Conservation (phyloP, 148 eudicot species). For the Vaccinium vitisidaea region DNA sequence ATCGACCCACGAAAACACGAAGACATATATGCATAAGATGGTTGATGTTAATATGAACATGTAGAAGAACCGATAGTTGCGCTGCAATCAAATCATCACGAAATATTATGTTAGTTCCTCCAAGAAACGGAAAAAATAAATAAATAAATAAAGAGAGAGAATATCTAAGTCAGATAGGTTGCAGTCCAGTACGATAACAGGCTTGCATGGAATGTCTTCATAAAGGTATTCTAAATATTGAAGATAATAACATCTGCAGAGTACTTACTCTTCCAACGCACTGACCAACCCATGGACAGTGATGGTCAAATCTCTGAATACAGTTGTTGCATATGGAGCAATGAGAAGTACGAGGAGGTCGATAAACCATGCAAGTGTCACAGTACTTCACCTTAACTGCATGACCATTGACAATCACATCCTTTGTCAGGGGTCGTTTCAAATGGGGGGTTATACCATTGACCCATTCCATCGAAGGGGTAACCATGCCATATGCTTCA, state of each 20-base stretch:
- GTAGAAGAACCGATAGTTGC: slow-evolving; percentile 85
- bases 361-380: slow-evolving; percentile 88
- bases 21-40: slow-evolving; percentile 74
- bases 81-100: slow-evolving; percentile 52
- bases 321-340: slow-evolving; percentile 99
- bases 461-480: slow-evolving; percentile 96
- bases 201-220: not conserved
- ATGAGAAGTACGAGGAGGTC: slow-evolving; percentile 96
- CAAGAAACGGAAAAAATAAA: not conserved
- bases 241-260: not conserved
- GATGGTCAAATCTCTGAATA: slow-evolving; percentile 90
- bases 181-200: not conserved
- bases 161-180: not conserved
- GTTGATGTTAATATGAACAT: slow-evolving; percentile 76
- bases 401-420: slow-evolving; percentile 70
- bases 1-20: slow-evolving; percentile 65
- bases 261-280: slow-evolving; percentile 89
- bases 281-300: slow-evolving; percentile 99
- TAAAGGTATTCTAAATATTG: not conserved
- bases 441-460: slow-evolving; percentile 68
- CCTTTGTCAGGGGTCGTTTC: slow-evolving; percentile 68
- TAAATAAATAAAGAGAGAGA: not conserved
- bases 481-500: slow-evolving; percentile 45
- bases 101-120: not conserved
- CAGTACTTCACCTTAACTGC: slow-evolving; percentile 84